Conservation (phyloP, 2,329 filamentous ascomycete genomes). For the Penicillium rolfsii region DNA sequence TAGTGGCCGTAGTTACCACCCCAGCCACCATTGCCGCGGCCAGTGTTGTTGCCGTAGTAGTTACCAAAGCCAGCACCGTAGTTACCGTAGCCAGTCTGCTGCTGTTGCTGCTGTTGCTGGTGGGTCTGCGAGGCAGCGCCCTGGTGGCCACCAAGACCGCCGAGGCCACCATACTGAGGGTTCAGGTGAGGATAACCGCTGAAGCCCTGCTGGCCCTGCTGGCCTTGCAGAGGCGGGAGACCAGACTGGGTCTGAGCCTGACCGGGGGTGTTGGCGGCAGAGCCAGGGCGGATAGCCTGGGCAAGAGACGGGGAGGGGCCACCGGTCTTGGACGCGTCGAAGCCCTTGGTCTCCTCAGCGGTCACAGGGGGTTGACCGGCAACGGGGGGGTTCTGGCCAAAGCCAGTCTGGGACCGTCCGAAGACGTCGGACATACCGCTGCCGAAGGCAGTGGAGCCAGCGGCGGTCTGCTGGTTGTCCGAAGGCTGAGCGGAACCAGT, state of each 20-base stretch:
- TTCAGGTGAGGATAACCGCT: conserved; percentile 60
- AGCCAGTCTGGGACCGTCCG: conserved; percentile 60
- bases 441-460: conserved; percentile 54
- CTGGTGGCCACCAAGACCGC: conserved; percentile 48
- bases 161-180: conserved; percentile 56
- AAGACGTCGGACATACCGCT: conserved; percentile 62
- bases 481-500: conserved; percentile 60
- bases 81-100: conserved; percentile 46
- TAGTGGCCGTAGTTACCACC: conserved; percentile 53
- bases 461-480: conserved; percentile 57
- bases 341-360: conserved; percentile 62
- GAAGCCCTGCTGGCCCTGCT: conserved; percentile 59
- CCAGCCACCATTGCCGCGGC: conserved; percentile 51
- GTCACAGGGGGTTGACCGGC: conserved; percentile 53
- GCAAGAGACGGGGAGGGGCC: conserved; percentile 65
- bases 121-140: conserved; percentile 45
- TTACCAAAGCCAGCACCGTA: conserved; percentile 49
- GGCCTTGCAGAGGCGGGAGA: conserved; percentile 58
- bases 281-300: conserved; percentile 65
- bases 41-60: conserved; percentile 50
- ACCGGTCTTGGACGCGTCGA: conserved; percentile 59
- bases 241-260: conserved; percentile 55
- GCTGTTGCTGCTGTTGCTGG: conserved; percentile 27
- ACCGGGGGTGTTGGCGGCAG: conserved; percentile 62
- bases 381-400: conserved; percentile 58